phyloP scores from a whole-genome alignment of 2,329 filamentous ascomycete genomes.

The Ascochyta clinopodiicola region DNA sequence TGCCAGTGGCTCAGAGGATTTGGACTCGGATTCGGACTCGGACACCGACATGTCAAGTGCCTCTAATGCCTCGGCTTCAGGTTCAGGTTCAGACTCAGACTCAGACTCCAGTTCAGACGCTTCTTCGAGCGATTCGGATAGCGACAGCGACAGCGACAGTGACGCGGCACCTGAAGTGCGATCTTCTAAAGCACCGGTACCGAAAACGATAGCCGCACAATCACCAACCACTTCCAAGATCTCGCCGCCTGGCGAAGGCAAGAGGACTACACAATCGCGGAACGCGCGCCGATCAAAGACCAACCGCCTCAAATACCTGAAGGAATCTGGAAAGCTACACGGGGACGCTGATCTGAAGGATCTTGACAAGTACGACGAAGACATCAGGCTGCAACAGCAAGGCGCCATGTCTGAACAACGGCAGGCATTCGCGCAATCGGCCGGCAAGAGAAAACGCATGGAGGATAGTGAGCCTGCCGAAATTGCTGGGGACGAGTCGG shows the following conservation, averaged over 20 bases:
- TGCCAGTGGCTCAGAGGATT: conserved; percentile 19
- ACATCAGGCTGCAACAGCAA: not conserved
- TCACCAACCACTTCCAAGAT: conserved; percentile 9
- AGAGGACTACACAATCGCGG: conserved; percentile 58
- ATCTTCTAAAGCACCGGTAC: conserved; percentile 27
- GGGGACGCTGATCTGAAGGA: conserved; percentile 59
- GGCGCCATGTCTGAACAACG: conserved; percentile 1
- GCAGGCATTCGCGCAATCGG: conserved; percentile 15
- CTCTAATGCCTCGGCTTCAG: conserved; percentile 28
- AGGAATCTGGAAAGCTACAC: conserved; percentile 60
- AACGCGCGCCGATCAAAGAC: conserved; percentile 62
- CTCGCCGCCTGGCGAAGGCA: conserved; percentile 58
- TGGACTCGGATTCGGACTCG: conserved; percentile 19
- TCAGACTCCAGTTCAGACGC: conserved; percentile 34
- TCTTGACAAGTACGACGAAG: conserved; percentile 57
- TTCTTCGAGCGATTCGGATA: conserved; percentile 37
- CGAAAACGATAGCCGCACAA: conserved; percentile 1
- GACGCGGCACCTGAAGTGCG: conserved; percentile 31
- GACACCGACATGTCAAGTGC: conserved; percentile 35
- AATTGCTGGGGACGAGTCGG: conserved; percentile 11
- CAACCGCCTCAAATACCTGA: conserved; percentile 59
- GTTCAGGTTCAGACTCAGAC: conserved; percentile 26
- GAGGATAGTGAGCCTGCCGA: conserved; percentile 26
- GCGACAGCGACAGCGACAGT: conserved; percentile 50
- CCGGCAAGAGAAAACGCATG: conserved; percentile 34